phyloP scores from a whole-genome alignment of 192 early-diverging fungal genomes.

The Entomortierella beljakovae region DNA sequence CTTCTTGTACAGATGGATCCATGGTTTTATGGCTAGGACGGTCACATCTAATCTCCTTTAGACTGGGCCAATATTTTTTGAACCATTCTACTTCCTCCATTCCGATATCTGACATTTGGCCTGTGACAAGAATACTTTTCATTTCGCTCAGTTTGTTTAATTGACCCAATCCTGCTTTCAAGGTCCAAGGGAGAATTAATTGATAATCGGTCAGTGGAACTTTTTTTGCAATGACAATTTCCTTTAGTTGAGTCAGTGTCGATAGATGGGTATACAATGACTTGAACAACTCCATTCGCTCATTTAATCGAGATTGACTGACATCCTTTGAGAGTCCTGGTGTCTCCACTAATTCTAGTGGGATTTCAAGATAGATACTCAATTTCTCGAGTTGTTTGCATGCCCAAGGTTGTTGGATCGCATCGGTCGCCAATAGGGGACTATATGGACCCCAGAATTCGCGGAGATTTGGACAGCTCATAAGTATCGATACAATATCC shows the following conservation, averaged over 20 bases:
- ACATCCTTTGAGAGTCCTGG: not conserved
- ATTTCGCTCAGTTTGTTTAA: not conserved
- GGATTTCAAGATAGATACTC: not conserved
- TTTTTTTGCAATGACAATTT: too few species aligned
- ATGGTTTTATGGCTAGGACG: too few species aligned
- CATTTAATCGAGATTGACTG: too few species aligned
- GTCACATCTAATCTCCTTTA: too few species aligned
- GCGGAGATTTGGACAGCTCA: not conserved
- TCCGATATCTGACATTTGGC: not conserved
- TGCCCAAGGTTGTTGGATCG: not conserved
- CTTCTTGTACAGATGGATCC: too few species aligned
- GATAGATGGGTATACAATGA: too few species aligned
- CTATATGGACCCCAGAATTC: not conserved
- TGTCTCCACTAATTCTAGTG: not conserved
- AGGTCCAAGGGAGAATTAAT: conserved; percentile 2
- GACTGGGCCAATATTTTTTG: conserved; percentile 7
- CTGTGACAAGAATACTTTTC: not conserved
- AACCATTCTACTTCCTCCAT: conserved; percentile 11
- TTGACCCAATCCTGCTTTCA: not conserved
- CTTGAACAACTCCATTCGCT: not conserved
- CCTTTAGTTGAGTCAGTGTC: not conserved
- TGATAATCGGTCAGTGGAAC: not conserved
- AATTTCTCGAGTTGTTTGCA: conserved; percentile 1
- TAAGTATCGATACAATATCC: conserved; percentile 1
- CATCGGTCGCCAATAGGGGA: not conserved